Evolutionary conservation across 495 filamentous ascomycete genomes (phyloP).

Genomic region (Cudoniella acicularis): DNA sequence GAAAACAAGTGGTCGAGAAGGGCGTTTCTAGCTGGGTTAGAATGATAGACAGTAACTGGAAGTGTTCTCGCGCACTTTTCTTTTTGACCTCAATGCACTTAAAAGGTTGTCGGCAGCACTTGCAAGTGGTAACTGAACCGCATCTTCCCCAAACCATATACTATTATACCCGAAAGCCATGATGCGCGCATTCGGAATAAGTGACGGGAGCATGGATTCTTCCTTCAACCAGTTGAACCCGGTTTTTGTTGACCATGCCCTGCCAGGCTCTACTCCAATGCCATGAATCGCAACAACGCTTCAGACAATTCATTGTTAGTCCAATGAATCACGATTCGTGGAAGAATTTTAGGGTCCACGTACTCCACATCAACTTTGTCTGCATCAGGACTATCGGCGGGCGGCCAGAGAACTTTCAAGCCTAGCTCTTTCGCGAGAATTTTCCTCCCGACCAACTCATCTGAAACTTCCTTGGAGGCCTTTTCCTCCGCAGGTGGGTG

Average conservation of each 20-base stretch:
- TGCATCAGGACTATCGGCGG: too few species aligned
- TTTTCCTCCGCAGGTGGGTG: too few species aligned
- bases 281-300: neutral
- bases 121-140: neutral
- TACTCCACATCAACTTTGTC: too few species aligned
- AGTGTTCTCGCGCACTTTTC: neutral
- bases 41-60: neutral
- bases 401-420: too few species aligned
- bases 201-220: conserved; percentile 25
- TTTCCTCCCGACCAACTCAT: too few species aligned
- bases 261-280: neutral
- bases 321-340: too few species aligned
- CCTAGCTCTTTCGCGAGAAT: too few species aligned
- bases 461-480: too few species aligned
- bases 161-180: conserved; percentile 28
- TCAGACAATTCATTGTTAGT: too few species aligned
- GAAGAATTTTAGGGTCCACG: too few species aligned
- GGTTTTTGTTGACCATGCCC: neutral
- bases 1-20: neutral
- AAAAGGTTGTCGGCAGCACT: neutral
- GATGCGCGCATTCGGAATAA: conserved; percentile 24
- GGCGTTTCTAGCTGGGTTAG: neutral
- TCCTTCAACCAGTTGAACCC: conserved; percentile 30
- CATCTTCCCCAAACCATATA: conserved; percentile 13
- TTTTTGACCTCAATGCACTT: neutral